phyloP scores from a whole-genome alignment of 768 basidiomycete genomes.

The Pulveroboletus sp. region DNA sequence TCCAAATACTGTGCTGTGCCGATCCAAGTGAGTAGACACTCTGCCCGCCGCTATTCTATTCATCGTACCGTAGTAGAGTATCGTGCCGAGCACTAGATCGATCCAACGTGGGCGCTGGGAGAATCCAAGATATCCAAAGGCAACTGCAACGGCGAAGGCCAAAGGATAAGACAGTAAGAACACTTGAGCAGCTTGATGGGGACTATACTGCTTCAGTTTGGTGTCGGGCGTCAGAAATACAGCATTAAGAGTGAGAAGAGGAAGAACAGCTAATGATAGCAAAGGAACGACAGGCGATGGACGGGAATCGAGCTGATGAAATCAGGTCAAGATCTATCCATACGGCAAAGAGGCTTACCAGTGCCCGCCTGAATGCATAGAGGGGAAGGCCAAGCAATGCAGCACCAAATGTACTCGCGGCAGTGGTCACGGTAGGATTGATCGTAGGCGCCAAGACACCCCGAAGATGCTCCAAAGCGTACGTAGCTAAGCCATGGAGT shows the following conservation, averaged over 20 bases:
- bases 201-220: slow-evolving; percentile 40
- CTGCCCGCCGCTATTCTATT: neutral
- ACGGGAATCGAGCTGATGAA: slow-evolving; percentile 45
- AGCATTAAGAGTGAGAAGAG: slow-evolving; percentile 56
- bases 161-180: slow-evolving; percentile 57
- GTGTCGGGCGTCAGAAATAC: slow-evolving; percentile 58
- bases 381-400: slow-evolving; percentile 59
- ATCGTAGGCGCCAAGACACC: slow-evolving; percentile 53
- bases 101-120: slow-evolving; percentile 53
- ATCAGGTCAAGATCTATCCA: slow-evolving; percentile 5
- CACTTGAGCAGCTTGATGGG: slow-evolving; percentile 50
- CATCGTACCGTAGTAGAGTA: slow-evolving; percentile 61
- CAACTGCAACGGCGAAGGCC: slow-evolving; percentile 42
- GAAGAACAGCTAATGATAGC: slow-evolving; percentile 52
- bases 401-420: slow-evolving; percentile 57
- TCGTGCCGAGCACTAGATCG: slow-evolving; percentile 52
- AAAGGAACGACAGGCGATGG: slow-evolving; percentile 52
- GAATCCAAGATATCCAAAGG: slow-evolving; percentile 61
- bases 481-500: slow-evolving; percentile 55
- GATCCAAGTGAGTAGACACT: slow-evolving; percentile 5
- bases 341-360: slow-evolving; percentile 41
- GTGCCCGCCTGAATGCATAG: slow-evolving; percentile 53
- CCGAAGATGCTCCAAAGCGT: slow-evolving; percentile 58
- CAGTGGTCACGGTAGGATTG: slow-evolving; percentile 51
- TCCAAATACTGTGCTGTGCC: slow-evolving; percentile 49